Evolutionary conservation across 2,329 filamentous ascomycete species (phyloP).

Genomic region (Penicillium sp.): DNA sequence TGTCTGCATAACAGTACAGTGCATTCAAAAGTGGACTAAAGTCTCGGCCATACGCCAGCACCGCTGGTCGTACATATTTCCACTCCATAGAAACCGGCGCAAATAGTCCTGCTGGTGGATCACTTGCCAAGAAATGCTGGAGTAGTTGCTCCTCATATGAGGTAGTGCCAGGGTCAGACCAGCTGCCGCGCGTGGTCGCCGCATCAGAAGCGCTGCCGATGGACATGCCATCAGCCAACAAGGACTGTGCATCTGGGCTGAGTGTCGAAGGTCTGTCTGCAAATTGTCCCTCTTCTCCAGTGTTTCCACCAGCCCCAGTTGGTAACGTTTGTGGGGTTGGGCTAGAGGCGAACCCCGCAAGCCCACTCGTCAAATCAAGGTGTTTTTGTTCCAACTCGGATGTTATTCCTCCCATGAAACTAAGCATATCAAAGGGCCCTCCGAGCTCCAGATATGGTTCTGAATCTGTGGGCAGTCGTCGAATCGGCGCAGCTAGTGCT

Average conservation of each 20-base stretch:
- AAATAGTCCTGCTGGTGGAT: conserved; percentile 33
- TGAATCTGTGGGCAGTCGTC: conserved; percentile 5
- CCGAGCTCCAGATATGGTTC: conserved; percentile 17
- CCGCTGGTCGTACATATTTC: conserved; percentile 29
- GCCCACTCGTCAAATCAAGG: conserved; percentile 28
- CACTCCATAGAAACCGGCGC: conserved; percentile 33
- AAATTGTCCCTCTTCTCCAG: conserved; percentile 10
- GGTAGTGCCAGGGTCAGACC: conserved; percentile 19
- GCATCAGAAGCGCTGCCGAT: conserved; percentile 15
- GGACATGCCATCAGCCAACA: conserved; percentile 15
- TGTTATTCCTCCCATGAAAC: conserved; percentile 38
- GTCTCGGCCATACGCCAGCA: conserved; percentile 26
- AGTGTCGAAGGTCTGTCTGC: conserved; percentile 7
- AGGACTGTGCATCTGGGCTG: conserved; percentile 15
- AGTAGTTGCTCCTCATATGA: conserved; percentile 33
- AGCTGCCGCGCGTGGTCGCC: conserved; percentile 13
- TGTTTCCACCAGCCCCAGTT: neutral
- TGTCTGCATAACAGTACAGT: conserved; percentile 36
- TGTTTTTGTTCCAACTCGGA: conserved; percentile 38
- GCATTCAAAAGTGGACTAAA: conserved; percentile 29
- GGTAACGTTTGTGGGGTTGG: conserved; percentile 11
- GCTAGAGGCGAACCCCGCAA: conserved; percentile 14
- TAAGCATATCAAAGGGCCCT: conserved; percentile 35
- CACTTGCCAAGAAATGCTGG: conserved; percentile 27
- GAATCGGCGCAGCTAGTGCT: conserved; percentile 5